Conservation (phyloP, 257 asterid species). For the Nicotiana tabacum region DNA sequence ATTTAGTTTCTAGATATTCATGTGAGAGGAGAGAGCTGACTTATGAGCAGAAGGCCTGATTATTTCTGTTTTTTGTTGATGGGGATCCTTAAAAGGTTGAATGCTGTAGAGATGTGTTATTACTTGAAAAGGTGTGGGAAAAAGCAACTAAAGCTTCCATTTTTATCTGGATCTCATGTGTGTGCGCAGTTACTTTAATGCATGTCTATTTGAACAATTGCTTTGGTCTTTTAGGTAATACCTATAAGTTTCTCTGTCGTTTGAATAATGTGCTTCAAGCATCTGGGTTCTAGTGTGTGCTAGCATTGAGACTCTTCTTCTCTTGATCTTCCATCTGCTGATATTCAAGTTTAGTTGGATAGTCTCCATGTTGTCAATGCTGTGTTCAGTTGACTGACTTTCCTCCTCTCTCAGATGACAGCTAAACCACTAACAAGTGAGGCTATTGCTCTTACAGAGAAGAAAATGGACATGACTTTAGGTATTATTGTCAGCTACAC, state of each 20-base stretch:
- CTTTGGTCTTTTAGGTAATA: background rate
- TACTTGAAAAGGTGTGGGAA: background rate
- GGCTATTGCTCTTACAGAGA: constrained; percentile 87
- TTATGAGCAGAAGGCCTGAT: background rate
- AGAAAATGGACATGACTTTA: constrained; percentile 89
- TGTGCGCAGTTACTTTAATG: background rate
- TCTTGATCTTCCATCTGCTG: background rate
- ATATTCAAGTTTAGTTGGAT: background rate
- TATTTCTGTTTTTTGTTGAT: background rate
- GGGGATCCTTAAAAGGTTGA: constrained; percentile 2
- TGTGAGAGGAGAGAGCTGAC: background rate
- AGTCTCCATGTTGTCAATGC: background rate
- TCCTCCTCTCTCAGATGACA: constrained; percentile 57
- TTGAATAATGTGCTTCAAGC: background rate
- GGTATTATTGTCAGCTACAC: constrained; percentile 34
- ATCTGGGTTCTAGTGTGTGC: background rate
- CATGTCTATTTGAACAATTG: background rate
- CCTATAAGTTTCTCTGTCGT: background rate
- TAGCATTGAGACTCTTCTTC: background rate
- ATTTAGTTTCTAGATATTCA: background rate
- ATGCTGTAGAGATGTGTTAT: background rate
- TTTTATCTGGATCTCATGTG: too few species aligned
- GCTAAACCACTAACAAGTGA: constrained; percentile 53
- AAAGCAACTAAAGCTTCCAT: background rate
- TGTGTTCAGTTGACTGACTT: constrained; percentile 3